Evolutionary conservation across 345 rosid genomes (phyloP).

Genomic region (Heritiera fomes): DNA sequence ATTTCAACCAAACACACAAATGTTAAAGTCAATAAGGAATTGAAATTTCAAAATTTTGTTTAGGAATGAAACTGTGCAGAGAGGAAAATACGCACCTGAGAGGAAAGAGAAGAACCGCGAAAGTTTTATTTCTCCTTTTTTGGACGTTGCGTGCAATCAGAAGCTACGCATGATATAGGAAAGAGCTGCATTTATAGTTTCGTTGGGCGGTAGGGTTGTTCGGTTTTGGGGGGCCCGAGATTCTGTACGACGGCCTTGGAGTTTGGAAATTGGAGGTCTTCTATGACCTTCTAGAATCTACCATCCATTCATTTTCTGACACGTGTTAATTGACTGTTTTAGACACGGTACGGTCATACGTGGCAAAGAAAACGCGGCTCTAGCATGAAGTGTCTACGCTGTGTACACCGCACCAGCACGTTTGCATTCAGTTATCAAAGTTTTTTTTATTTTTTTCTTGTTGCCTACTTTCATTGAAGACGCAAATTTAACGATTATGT

Average conservation of each 20-base stretch:
- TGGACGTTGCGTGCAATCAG: constrained; percentile 13
- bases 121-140: background rate
- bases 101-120: constrained; percentile 13
- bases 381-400: background rate
- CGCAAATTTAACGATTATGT: no score
- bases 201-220: constrained; percentile 1
- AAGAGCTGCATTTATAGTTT: constrained; percentile 21
- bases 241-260: background rate
- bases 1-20: background rate
- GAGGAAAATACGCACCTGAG: constrained; percentile 22
- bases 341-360: background rate
- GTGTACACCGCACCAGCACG: background rate
- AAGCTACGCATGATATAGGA: background rate
- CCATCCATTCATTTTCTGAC: constrained; percentile 33
- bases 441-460: no score
- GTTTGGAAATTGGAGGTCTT: background rate
- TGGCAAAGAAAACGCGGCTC: constrained; percentile 2
- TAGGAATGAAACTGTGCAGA: background rate
- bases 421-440: no score
- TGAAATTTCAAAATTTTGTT: background rate
- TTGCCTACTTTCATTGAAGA: no score
- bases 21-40: background rate
- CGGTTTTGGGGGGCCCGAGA: constrained; percentile 13
- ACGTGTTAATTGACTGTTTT: constrained; percentile 27
- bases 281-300: constrained; percentile 46